Conservation (phyloP, 2,329 filamentous ascomycete genomes). For the Paracoccidioides brasiliensis region DNA sequence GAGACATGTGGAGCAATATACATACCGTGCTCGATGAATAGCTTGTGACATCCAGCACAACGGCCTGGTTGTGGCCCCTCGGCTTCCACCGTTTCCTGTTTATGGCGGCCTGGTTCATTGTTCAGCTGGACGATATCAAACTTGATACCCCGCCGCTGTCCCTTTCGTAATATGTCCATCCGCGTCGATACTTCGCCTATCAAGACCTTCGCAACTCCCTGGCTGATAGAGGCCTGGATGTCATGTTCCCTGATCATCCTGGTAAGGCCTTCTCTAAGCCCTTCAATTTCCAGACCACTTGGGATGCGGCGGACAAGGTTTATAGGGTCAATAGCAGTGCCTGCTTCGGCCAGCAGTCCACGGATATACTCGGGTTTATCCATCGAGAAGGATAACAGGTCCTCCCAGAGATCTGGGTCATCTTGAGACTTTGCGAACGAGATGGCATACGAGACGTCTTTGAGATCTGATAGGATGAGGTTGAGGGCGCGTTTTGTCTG, state of each 20-base stretch:
- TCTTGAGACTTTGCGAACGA: conserved; percentile 88
- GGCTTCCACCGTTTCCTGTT: neutral
- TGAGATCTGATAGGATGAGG: conserved; percentile 85
- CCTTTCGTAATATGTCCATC: conserved; percentile 66
- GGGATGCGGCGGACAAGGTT: conserved; percentile 81
- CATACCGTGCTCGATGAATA: conserved; percentile 28
- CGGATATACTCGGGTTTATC: conserved; percentile 93
- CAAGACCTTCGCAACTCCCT: conserved; percentile 75
- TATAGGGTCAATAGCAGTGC: conserved; percentile 85
- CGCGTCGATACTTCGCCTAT: conserved; percentile 74
- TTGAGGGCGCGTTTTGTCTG: conserved; percentile 84
- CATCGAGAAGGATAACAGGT: conserved; percentile 91
- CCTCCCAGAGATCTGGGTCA: conserved; percentile 86
- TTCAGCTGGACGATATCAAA: conserved; percentile 52
- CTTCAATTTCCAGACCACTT: conserved; percentile 83
- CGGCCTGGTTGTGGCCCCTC: conserved; percentile 13
- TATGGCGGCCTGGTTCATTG: neutral
- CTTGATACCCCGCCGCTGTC: conserved; percentile 74
- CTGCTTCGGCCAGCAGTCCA: conserved; percentile 81
- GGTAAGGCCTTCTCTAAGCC: conserved; percentile 72
- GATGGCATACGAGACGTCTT: conserved; percentile 84
- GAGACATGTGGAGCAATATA: neutral
- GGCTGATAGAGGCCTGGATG: conserved; percentile 83
- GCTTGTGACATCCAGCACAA: conserved; percentile 28
- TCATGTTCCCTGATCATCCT: conserved; percentile 94